A percentile compares a stretch with the other conserved stretches of the same genome.
phyloP scores from a whole-genome alignment of 306 rosid genomes.

The Cucumis cinereus region DNA sequence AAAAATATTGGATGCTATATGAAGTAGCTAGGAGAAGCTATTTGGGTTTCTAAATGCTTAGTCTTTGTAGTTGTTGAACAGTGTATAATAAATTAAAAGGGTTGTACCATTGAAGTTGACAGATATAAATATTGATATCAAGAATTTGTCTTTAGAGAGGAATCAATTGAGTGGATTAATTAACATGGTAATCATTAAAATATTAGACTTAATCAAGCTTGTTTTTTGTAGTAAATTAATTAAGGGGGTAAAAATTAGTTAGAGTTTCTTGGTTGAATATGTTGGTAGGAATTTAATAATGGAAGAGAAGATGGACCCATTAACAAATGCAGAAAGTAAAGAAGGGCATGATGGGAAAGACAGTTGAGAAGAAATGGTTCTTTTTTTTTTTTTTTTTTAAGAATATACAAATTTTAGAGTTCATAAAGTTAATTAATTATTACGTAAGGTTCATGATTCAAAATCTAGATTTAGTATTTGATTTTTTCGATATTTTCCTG shows the following conservation, averaged over 20 bases:
- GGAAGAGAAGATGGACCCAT: background rate
- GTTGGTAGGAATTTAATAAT: slow-evolving; percentile 1
- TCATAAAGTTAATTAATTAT: no score
- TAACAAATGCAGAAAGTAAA: background rate
- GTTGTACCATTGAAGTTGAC: background rate
- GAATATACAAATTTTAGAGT: no score
- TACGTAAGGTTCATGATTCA: no score
- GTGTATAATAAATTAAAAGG: background rate
- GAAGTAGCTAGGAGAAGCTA: background rate
- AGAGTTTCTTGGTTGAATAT: background rate
- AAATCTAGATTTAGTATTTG: no score
- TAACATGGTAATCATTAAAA: background rate
- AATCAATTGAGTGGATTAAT: background rate
- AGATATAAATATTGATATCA: background rate
- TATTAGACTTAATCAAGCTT: background rate
- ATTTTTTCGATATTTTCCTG: no score
- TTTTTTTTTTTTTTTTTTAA: no score
- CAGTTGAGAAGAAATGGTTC: background rate
- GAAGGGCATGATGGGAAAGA: background rate
- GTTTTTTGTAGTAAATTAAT: background rate
- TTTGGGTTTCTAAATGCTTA: background rate
- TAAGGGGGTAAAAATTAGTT: background rate
- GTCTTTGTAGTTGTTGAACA: background rate
- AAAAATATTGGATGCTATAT: background rate
- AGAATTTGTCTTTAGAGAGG: background rate